phyloP scores from a whole-genome alignment of 495 filamentous ascomycete species.

The Penicillium manginii region DNA sequence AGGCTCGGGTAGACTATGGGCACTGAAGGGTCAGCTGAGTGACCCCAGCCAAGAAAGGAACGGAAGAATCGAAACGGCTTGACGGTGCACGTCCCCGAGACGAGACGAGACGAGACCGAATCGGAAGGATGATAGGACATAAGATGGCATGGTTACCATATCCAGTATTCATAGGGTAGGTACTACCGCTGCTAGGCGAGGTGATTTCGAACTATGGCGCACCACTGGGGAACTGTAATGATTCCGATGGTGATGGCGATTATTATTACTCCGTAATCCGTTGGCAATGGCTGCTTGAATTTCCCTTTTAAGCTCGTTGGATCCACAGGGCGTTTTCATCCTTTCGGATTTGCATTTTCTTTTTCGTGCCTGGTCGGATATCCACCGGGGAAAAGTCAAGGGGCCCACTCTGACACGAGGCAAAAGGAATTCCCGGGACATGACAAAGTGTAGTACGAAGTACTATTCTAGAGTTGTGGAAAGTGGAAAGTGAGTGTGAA shows the following conservation, averaged over 20 bases:
- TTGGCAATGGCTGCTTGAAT: conserved; percentile 8
- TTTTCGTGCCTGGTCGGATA: conserved; percentile 10
- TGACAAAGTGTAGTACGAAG: no score
- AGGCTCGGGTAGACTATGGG: background rate
- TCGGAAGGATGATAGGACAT: background rate
- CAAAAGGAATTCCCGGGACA: conserved; percentile 16
- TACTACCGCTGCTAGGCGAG: conserved; percentile 3
- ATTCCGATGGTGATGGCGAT: background rate
- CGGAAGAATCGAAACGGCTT: background rate
- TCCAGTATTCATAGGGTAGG: conserved; percentile 3
- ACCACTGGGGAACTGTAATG: background rate
- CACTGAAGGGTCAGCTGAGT: background rate
- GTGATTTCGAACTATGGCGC: background rate
- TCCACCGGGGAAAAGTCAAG: conserved; percentile 23
- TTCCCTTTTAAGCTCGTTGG: conserved; percentile 17
- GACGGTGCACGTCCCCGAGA: background rate
- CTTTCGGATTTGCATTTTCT: background rate
- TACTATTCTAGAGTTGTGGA: no score
- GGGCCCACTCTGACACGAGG: conserved; percentile 18
- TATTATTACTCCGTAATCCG: no score
- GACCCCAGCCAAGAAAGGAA: conserved; percentile 9
- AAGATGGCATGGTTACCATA: background rate
- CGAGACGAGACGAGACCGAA: no score
- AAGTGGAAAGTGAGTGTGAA: no score
- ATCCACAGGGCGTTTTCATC: conserved; percentile 11